These are phyloP conservation scores for Triangularia verruculosa DNA, from an alignment of 2,329 filamentous ascomycete genomes.

Conservation along the genomic window DNA sequence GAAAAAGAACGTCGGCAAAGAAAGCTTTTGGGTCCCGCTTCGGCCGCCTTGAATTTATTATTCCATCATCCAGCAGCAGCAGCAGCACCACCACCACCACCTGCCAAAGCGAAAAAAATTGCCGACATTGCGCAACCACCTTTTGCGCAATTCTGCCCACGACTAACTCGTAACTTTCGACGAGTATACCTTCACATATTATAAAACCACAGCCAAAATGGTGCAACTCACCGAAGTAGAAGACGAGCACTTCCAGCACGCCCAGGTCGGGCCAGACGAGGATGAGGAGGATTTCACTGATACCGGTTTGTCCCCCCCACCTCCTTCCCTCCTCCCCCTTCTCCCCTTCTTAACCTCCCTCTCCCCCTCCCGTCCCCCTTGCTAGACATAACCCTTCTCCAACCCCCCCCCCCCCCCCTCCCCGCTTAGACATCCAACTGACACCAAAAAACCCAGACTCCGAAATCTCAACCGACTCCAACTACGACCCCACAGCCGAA, in stretches of 20 bases:
- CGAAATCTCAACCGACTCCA: conserved; percentile 78
- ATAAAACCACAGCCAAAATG: conserved; percentile 59
- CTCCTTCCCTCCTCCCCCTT: neutral
- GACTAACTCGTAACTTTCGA: neutral
- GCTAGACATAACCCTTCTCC: no score
- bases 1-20: neutral
- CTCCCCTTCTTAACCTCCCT: neutral
- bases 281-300: conserved; percentile 93
- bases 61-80: neutral
- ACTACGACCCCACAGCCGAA: conserved; percentile 59
- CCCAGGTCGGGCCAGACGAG: conserved; percentile 67
- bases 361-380: neutral
- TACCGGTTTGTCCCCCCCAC: conserved; percentile 60
- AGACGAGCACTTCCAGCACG: conserved; percentile 85
- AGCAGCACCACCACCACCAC: neutral
- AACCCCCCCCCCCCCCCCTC: neutral
- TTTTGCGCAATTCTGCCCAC: neutral
- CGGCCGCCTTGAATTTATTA: neutral
- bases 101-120: neutral
- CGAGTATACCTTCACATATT: neutral
- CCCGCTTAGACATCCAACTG: no score
- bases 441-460: conserved; percentile 55
- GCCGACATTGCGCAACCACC: neutral
- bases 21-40: conserved; percentile 1
- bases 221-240: conserved; percentile 96